phyloP scores from a whole-genome alignment of 1,284 basidiomycete genomes.

The Erythrobasidium hasegawianum region DNA sequence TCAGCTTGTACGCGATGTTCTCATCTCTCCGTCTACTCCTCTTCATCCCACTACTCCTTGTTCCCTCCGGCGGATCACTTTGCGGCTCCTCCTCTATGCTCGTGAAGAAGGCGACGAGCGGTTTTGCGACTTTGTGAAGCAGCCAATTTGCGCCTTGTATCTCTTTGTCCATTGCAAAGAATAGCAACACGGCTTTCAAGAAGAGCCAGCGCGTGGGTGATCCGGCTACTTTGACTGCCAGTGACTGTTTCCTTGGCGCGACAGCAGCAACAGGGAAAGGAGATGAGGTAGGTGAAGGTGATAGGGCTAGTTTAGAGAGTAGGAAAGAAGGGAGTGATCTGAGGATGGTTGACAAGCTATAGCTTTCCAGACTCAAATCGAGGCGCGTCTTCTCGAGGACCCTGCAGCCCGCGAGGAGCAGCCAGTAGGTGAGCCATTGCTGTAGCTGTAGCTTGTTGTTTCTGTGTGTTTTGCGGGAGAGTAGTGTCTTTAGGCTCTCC shows the following conservation, averaged over 20 bases:
- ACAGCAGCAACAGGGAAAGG: neutral
- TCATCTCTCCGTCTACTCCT: conserved; percentile 1
- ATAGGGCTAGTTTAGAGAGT: neutral
- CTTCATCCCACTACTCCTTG: neutral
- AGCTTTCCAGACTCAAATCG: neutral
- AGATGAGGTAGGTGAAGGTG: neutral
- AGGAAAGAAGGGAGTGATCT: neutral
- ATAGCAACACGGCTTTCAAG: conserved; percentile 17
- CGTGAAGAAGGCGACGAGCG: conserved; percentile 29
- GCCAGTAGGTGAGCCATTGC: conserved; percentile 32
- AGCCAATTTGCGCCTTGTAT: conserved; percentile 31
- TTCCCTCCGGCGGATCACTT: neutral
- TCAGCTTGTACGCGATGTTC: neutral
- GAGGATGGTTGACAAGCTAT: neutral
- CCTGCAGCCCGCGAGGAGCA: conserved; percentile 3
- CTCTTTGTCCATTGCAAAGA: conserved; percentile 33
- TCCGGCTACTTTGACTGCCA: conserved; percentile 23
- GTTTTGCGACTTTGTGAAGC: conserved; percentile 22
- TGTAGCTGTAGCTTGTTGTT: neutral
- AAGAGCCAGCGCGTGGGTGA: conserved; percentile 20
- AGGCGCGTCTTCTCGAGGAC: conserved; percentile 20
- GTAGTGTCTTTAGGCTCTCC: conserved; percentile 2
- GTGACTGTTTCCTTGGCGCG: conserved; percentile 13
- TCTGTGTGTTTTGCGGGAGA: neutral
- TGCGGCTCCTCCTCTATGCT: conserved; percentile 18